phyloP scores from a whole-genome alignment of 176 grass and related monocot species.

The Zoysia japonica region DNA sequence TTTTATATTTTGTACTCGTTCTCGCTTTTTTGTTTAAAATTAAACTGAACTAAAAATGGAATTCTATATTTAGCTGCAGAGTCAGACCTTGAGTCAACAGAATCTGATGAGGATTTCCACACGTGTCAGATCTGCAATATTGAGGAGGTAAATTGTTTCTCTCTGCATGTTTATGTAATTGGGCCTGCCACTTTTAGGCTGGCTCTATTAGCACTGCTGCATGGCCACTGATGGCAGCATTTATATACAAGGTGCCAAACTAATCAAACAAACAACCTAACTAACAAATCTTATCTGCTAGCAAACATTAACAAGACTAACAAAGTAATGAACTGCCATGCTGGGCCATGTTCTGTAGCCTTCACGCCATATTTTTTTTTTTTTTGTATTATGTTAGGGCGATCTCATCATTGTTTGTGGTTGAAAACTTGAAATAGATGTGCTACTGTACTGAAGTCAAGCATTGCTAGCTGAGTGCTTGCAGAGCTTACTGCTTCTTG shows the following conservation, averaged over 20 bases:
- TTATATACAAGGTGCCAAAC: no score
- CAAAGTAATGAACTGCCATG: no score
- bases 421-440: constrained; percentile 14
- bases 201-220: neutral
- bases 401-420: neutral
- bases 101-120: constrained; percentile 85
- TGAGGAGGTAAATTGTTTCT: constrained; percentile 69
- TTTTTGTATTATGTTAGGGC: neutral
- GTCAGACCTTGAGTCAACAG: constrained; percentile 74
- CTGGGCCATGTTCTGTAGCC: no score
- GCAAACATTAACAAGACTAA: no score
- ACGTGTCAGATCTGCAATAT: constrained; percentile 86
- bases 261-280: no score
- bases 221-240: neutral
- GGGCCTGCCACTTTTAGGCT: constrained; percentile 1
- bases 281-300: no score
- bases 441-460: neutral
- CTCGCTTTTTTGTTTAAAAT: no score
- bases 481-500: neutral
- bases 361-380: neutral
- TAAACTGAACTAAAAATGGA: no score
- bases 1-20: no score
- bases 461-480: constrained; percentile 19
- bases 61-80: constrained; percentile 41
- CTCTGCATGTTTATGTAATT: constrained; percentile 22